Evolutionary conservation across 208 protist genomes (phyloP), one percentile per base, ranked within the genome.

Genomic region (Wallacemonas collosoma): DNA sequence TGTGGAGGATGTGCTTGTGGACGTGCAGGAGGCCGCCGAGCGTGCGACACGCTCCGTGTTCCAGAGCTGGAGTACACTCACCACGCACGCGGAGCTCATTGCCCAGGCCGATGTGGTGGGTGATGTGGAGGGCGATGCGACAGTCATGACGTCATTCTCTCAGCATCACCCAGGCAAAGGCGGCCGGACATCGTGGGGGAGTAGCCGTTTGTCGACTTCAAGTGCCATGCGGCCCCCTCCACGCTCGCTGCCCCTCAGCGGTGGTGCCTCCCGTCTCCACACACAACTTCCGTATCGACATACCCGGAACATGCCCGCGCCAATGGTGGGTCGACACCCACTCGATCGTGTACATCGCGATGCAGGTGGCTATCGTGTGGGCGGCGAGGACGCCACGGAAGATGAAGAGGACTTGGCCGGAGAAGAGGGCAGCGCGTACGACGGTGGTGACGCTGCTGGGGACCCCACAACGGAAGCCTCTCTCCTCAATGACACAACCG

Each of bases 31-130:
- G 7, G 88, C 88, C 5, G 26, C 87, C 9, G 76, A 79, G 17
- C 56, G 80, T 38, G 83, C 83, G 9, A 80, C 88, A 50, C 82
- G 88, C 44, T 63, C 65, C 45, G 71, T 88, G 45, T 93, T 82
- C 45, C 73, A 70, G 51, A 58, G 47, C 71, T 63, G 62, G 40
- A 11, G 15, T 0, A 43, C 55, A 40, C 43, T 72, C 11, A 15
- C 41, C 6, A 38, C 44, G n/a, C 43, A n/a, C 57, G 57, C 5
- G 7, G 26, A 26, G 26, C 26, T 26, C 26, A 26, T 26, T 26
- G 26, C 26, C 26, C 26, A 26, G 26, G 26, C 26, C 26, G 26
- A 26, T 26, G 26, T 26, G 0, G 26, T 26, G 26, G 26, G 26
- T 26, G 26, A 26, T 26, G 53, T 47, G 7, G 58, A 48, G 8